These are phyloP conservation scores for Pelargonium citronellum DNA, from an alignment of 441 rosid genomes.

Conservation along the genomic window DNA sequence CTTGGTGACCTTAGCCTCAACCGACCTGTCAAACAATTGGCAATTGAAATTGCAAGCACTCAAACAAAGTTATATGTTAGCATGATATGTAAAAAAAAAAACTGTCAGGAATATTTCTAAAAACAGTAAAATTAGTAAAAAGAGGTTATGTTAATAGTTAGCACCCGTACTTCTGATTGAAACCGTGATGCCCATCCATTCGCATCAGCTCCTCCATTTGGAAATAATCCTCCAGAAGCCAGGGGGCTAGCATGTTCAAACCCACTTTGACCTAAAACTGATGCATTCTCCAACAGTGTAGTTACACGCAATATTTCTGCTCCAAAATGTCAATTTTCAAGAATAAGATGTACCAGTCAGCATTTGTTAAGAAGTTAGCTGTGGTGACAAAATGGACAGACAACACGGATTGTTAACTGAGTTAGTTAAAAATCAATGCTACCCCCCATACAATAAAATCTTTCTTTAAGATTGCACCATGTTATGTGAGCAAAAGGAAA, in stretches of 20 bases:
- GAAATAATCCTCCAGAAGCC: slow-evolving; percentile 88
- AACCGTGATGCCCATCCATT: slow-evolving; percentile 91
- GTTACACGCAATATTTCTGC: slow-evolving; percentile 99
- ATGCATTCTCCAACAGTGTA: slow-evolving; percentile 98
- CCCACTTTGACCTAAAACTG: slow-evolving; percentile 98
- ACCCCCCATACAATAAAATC: slow-evolving; percentile 27
- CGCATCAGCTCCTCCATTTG: slow-evolving; percentile 93
- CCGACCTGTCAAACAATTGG: slow-evolving; percentile 47
- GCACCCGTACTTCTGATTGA: slow-evolving; percentile 99
- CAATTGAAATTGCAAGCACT: slow-evolving; percentile 39
- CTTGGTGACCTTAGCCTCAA: slow-evolving; percentile 47
- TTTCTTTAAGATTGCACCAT: slow-evolving; percentile 27
- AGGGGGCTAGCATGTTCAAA: slow-evolving; percentile 97
- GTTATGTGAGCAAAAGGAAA: slow-evolving; percentile 21
- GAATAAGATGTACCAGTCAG: slow-evolving; percentile 96
- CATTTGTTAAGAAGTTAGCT: slow-evolving; percentile 73
- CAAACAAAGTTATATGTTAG: slow-evolving; percentile 57
- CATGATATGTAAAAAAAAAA: slow-evolving; percentile 33
- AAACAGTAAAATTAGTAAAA: slow-evolving; percentile 56
- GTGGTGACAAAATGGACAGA: slow-evolving; percentile 62
- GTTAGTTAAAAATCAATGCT: slow-evolving; percentile 46
- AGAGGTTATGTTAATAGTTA: slow-evolving; percentile 97
- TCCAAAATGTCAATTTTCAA: slow-evolving; percentile 99
- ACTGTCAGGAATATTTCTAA: slow-evolving; percentile 53
- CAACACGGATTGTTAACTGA: slow-evolving; percentile 47